Conservation (phyloP, 2,329 filamentous ascomycete species). For the Botryosphaeria agaves region DNA sequence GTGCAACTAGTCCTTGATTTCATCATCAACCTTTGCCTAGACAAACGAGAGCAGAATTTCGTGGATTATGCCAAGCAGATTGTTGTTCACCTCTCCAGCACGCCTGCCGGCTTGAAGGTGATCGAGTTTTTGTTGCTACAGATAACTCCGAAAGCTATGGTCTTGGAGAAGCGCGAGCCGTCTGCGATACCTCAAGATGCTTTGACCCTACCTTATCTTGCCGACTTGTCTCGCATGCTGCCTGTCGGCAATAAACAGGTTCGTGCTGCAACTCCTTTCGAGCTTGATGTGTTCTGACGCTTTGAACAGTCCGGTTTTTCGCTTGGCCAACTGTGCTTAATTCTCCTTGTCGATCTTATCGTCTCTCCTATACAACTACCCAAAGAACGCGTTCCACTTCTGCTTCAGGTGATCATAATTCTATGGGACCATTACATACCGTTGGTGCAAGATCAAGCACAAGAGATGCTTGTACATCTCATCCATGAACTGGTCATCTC, state of each 20-base stretch:
- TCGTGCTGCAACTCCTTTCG: too few species aligned
- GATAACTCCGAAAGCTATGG: slow-evolving; percentile 92
- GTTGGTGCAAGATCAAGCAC: slow-evolving; percentile 87
- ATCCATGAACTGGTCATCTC: slow-evolving; percentile 89
- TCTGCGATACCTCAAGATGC: slow-evolving; percentile 56
- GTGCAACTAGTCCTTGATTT: slow-evolving; percentile 91
- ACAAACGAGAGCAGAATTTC: slow-evolving; percentile 92
- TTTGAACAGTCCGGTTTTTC: slow-evolving; percentile 78
- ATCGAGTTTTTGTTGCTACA: slow-evolving; percentile 87
- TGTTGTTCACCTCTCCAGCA: slow-evolving; percentile 87
- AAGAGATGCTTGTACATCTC: slow-evolving; percentile 94
- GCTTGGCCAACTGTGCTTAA: slow-evolving; percentile 79
- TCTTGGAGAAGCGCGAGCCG: slow-evolving; percentile 64
- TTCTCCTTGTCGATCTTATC: slow-evolving; percentile 89
- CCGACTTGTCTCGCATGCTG: slow-evolving; percentile 61
- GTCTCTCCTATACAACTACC: slow-evolving; percentile 74
- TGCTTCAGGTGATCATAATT: slow-evolving; percentile 82
- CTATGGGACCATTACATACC: slow-evolving; percentile 96
- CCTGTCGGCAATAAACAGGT: slow-evolving; percentile 79
- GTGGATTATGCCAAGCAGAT: slow-evolving; percentile 97
- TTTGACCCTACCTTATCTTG: slow-evolving; percentile 67
- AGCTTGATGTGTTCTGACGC: too few species aligned
- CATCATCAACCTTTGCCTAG: slow-evolving; percentile 83
- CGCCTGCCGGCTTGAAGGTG: slow-evolving; percentile 68
- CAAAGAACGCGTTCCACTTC: slow-evolving; percentile 62